These are phyloP conservation scores for Uronychia binucleata DNA, from an alignment of 73 alveolate genomes.

Conservation along the genomic window DNA sequence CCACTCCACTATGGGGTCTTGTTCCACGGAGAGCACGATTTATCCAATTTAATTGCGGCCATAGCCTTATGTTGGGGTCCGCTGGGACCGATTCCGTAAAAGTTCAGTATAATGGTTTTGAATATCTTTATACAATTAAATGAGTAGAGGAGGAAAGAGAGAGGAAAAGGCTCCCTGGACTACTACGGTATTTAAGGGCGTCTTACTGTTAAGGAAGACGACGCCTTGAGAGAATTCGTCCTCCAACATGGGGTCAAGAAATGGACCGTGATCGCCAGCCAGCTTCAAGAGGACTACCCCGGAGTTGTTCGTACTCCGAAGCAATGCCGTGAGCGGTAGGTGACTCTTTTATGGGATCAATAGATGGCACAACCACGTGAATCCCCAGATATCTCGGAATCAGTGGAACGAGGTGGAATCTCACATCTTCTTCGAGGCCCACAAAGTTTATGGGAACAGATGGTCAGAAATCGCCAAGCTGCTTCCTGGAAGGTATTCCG, in stretches of 20 bases:
- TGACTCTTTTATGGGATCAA: neutral
- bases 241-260: constrained; percentile 53
- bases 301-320: constrained; percentile 49
- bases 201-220: constrained; percentile 42
- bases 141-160: neutral
- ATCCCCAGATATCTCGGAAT: constrained; percentile 30
- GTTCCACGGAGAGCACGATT: no score
- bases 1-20: no score
- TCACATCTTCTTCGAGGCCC: constrained; percentile 24
- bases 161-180: neutral
- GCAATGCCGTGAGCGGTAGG: constrained; percentile 42
- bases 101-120: neutral
- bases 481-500: constrained; percentile 41
- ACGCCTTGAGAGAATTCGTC: constrained; percentile 41
- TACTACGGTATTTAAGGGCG: neutral
- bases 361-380: constrained; percentile 57
- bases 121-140: neutral
- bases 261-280: constrained; percentile 58
- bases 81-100: no score
- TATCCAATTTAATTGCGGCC: no score
- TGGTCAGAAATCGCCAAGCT: constrained; percentile 55
- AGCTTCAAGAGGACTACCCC: constrained; percentile 5
- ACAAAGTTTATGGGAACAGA: constrained; percentile 42
- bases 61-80: no score
- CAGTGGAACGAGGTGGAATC: constrained; percentile 43